Evolutionary conservation across 192 early-diverging fungal genomes (phyloP).

Genomic region (Coemansia sp.): DNA sequence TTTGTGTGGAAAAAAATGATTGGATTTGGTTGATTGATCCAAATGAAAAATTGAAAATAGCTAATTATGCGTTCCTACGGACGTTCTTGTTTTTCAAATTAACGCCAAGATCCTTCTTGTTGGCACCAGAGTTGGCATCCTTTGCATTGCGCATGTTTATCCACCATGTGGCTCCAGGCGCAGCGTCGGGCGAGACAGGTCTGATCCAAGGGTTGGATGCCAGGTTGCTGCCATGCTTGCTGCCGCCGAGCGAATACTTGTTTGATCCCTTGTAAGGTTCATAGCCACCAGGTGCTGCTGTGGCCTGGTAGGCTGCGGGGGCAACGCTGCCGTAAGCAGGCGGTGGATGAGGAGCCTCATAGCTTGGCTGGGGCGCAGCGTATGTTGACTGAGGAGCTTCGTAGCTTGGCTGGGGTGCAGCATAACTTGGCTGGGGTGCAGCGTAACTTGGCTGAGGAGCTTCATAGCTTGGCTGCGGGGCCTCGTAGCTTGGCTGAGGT

Average conservation of each 20-base stretch:
- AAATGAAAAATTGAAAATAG: neutral
- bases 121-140: neutral
- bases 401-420: slow-evolving; percentile 6
- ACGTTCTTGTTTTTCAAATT: slow-evolving; percentile 10
- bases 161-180: slow-evolving; percentile 2
- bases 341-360: slow-evolving; percentile 4
- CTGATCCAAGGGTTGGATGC: slow-evolving; percentile 2
- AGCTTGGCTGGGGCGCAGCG: slow-evolving; percentile 4
- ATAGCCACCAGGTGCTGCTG: slow-evolving; percentile 5
- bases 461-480: neutral
- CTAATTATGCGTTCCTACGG: neutral
- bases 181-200: neutral
- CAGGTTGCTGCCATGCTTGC: neutral
- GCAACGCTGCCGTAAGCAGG: slow-evolving; percentile 9
- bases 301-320: slow-evolving; percentile 4
- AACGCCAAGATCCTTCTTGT: slow-evolving; percentile 24
- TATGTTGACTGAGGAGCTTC: neutral
- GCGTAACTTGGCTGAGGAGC: slow-evolving; percentile 4
- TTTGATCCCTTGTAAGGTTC: neutral
- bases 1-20: too few relatives aligned
- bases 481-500: slow-evolving; percentile 7
- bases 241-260: neutral
- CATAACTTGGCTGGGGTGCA: neutral
- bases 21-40: neutral
- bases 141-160: slow-evolving; percentile 8